Base-by-base conservation (phyloP, 331 rosid genomes). In the Cucumis variabilis region DNA sequence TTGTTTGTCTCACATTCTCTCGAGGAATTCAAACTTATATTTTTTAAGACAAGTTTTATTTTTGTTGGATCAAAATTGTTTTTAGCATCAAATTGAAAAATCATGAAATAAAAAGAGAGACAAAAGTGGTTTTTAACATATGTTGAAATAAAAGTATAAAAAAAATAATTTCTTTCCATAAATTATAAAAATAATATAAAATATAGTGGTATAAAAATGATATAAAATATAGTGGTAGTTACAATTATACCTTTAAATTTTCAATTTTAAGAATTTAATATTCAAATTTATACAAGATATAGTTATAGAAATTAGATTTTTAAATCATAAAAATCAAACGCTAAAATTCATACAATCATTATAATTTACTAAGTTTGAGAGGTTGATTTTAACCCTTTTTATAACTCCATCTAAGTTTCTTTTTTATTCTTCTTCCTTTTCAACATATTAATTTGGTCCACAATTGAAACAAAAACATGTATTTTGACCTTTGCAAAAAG, bases 261-360 rank as follows among this genome's bases (percentile, higher is more conserved):
- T 9, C 3, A 10, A 48, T 48, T 48, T 1, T 48, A 48, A 48
- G 48, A 48, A 48, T 11, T 48, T 10, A 48, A 48, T 48, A 2
- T 13, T 48, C 53, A 9, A 48, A 48, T 13, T 48, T 11, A 48
- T 9, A 9, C 48, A 44, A 11, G 3, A 5, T 33, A 33, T 11
- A 48, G 3, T 1, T 1, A 2, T 48, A 11, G 13, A 10, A 48
- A 48, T 1, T 1, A 0, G 1, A 48, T 2, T 11, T 11, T 11
- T 48, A 11, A 9, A 48, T 11, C 13, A 48, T 48, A 48, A 11
- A 48, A 48, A 48, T 48, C 9, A 11, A 48, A 48, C 2, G 2
- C 12, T 48, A 2, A 48, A 48, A 48, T 0, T 48, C 13, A 48
- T 48, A 1, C 53, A 9, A 11, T 48, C 2, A 12, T 46, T 46